phyloP scores from a whole-genome alignment of 768 basidiomycete genomes.

The Tricholoma saponaceum region DNA sequence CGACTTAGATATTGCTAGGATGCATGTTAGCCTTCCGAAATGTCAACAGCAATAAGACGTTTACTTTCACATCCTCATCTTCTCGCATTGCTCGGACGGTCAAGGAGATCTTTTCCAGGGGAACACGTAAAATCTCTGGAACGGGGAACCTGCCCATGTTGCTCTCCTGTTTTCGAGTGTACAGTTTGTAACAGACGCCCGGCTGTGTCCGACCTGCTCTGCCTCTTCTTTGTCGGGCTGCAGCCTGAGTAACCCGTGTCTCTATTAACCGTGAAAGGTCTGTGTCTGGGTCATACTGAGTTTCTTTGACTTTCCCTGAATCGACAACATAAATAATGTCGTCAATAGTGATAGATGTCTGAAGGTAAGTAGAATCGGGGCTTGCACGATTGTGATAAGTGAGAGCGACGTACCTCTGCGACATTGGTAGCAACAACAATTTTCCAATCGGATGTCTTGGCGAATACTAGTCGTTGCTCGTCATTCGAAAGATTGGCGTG shows the following conservation, averaged over 20 bases:
- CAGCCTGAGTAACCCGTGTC: conserved; percentile 73
- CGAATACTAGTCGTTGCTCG: conserved; percentile 80
- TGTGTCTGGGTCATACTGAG: conserved; percentile 62
- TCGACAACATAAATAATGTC: conserved; percentile 86
- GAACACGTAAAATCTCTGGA: conserved; percentile 86
- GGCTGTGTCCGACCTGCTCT: conserved; percentile 85
- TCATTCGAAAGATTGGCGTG: conserved; percentile 86
- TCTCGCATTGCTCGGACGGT: conserved; percentile 79
- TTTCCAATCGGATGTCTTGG: conserved; percentile 63
- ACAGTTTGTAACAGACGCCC: conserved; percentile 86
- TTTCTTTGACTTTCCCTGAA: conserved; percentile 83
- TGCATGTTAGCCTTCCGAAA: conserved; percentile 6
- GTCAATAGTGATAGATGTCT: conserved; percentile 91
- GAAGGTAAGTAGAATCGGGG: neutral
- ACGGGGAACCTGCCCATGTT: conserved; percentile 69
- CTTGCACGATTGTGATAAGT: neutral
- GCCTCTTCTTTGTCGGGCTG: conserved; percentile 80
- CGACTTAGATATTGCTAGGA: conserved; percentile 57
- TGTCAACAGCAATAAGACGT: conserved; percentile 4
- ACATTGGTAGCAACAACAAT: conserved; percentile 90
- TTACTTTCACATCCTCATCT: conserved; percentile 72
- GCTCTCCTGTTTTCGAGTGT: conserved; percentile 67
- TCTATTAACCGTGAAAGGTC: conserved; percentile 78
- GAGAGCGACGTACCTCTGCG: conserved; percentile 57
- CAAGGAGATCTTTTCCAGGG: conserved; percentile 77